A percentile compares a stretch with the other conserved stretches of the same genome.
These are phyloP conservation scores for Incumbomyces lentus DNA, from an alignment of 2,329 filamentous ascomycete genomes.

Conservation along the genomic window DNA sequence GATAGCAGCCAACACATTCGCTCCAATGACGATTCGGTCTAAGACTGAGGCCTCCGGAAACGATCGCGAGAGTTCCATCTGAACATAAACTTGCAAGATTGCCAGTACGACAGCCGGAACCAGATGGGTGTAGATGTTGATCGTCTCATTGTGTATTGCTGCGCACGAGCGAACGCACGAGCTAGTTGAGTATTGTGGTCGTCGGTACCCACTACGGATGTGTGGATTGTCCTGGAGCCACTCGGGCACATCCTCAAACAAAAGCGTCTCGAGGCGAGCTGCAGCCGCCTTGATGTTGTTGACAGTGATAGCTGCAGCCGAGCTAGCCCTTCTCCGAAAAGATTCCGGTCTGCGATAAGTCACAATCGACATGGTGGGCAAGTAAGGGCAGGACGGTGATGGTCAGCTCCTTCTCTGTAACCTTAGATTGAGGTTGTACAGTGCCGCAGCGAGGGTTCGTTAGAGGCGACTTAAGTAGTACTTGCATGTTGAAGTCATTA, in stretches of 20 bases:
- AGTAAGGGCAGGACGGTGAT: neutral
- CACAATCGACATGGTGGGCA: constrained; percentile 7
- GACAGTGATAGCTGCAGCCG: constrained; percentile 2
- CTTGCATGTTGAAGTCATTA: too few species aligned
- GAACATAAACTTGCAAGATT: constrained; percentile 21
- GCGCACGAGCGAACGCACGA: constrained; percentile 32
- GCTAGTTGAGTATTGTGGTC: constrained; percentile 28
- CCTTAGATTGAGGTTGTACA: too few species aligned
- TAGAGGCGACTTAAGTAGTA: too few species aligned
- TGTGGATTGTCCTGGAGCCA: constrained; percentile 37
- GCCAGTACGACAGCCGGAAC: constrained; percentile 33
- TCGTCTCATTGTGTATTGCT: constrained; percentile 36
- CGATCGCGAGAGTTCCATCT: constrained; percentile 22
- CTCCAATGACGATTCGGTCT: constrained; percentile 32
- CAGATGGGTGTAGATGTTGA: constrained; percentile 38
- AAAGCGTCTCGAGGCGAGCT: constrained; percentile 13
- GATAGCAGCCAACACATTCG: constrained; percentile 28
- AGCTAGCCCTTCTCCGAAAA: constrained; percentile 13
- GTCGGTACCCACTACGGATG: constrained; percentile 36
- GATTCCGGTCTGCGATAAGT: constrained; percentile 17
- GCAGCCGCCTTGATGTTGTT: constrained; percentile 11
- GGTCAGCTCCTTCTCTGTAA: too few species aligned
- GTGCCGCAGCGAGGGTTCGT: too few species aligned
- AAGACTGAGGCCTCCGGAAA: constrained; percentile 26
- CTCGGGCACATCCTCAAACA: constrained; percentile 30